Evolutionary conservation across 495 filamentous ascomycete species (phyloP), one percentile per base, ranked within the genome.

Genomic region (Jackrogersella minutella): DNA sequence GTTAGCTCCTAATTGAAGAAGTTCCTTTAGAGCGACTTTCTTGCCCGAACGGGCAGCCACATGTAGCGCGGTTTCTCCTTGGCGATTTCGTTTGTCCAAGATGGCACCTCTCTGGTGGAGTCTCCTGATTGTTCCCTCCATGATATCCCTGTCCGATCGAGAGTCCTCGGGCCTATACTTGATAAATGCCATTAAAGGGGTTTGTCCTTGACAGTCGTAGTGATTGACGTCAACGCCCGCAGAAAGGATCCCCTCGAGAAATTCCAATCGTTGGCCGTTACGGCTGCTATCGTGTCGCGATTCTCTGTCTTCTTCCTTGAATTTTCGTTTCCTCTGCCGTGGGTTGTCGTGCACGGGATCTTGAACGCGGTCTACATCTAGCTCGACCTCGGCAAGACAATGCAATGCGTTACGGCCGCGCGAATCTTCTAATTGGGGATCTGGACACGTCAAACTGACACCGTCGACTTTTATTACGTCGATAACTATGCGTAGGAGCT

Each of bases 381-480:
- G 62, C 49, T 68, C 61, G 22, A 77, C 81, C 62, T 82, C 80
- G 21, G 82, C 82, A 26, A 84, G 76, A 54, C 79, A 80, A 53
- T 84, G 81, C 13, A 84, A 69, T 19, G 79, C 82, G 66, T 84
- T 83, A 4, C 80, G 78, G 14, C 82, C 80, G 4, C 70, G 74
- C 0, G 69, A 8, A 62, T 83, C 81, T 58, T 82, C 79, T 7
- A 73, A 33, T 1, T 26, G 56, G 0, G 79, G 70, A 31, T 74
- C 63, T 7, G 53, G 70, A 16, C 68, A 68, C 1, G 79, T 71
- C 2, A 67, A 65, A 6, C 74, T 68, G 24, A 74, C 16, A 11
- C 19, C 19, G 8, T 72, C 69, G 13, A 72, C 63, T 14, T 57
- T 67, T 1, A 70, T 21, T 4, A 66, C 72, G 19, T 62, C 58